Base-by-base conservation (phyloP, 208 protist species). In the Leishmania tropica region DNA sequence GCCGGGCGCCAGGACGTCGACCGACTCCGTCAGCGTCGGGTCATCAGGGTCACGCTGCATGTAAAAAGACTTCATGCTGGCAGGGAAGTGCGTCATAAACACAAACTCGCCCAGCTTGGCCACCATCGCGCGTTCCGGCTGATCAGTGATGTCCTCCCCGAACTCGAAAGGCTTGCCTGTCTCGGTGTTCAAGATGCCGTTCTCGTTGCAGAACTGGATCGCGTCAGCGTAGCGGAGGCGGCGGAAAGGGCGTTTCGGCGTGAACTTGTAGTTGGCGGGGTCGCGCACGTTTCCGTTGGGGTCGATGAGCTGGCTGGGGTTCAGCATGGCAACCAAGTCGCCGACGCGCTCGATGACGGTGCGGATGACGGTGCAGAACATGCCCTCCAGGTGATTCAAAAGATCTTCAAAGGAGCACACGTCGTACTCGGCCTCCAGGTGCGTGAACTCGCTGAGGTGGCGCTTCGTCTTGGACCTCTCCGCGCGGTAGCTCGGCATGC, bases 1-100 rank as follows among this genome's bases (percentile, higher is more conserved):
- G 79, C 98, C 98, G 64, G 99, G 99, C 24, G 99, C 98, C 8
- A 99, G 93, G 5, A 99, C 86, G 81, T 99, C 99, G 3, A 99
- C 93, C 31, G 93, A 97, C 89, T 99, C 97, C 54, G 98, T 99
- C 60, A 99, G 87, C 15, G 85, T 88, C 17, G 51, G 68, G 83
- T 99, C 96, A 4, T 86, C 81, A 3, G 91, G 86, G 88, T 95
- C 96, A 48, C 94, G 92, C 85, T 96, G 86, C 99, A 99, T 99
- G 95, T 99, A 99, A 91, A 99, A 99, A 45, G 99, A 95, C 89
- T 99, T 99, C 93, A 99, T 99, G 51, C 91, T 90, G 1, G 88
- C 90, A 73, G 99, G 99, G 95, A 99, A 99, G 70, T 99, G 87
- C 17, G 89, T 99, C 96, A 99, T 95, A 45, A 99, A 90, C 42